Base-by-base conservation (phyloP, 1,284 basidiomycete species). In the Grifola frondosa region DNA sequence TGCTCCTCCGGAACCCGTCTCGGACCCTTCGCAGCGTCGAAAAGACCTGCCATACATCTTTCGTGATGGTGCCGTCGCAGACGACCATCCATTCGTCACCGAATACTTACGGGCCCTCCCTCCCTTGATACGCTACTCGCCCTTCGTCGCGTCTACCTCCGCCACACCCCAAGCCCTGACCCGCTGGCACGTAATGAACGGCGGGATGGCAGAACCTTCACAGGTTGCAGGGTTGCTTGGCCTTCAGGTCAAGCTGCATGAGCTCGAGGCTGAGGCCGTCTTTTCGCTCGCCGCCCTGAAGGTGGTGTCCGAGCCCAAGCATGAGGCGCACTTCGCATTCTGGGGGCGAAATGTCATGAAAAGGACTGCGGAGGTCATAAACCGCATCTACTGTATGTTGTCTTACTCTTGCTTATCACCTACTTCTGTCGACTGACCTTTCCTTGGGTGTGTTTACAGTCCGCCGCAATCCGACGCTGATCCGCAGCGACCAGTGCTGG, bases 231-330 rank as follows among this genome's bases (percentile, higher is more conserved):
- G n/a, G n/a, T n/a, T n/a, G n/a, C n/a, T n/a, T n/a, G n/a, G n/a
- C n/a, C n/a, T 26, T 17, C 38, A 53, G 48, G 41, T 52, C 34
- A 38, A 42, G 44, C 50, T 59, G 22, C 40, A 31, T 37, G 39
- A 49, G 31, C 37, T 34, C 13, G 39, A 54, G 46, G 45, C 44
- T 44, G 49, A 53, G 21, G 48, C 44, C 33, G 37, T 61, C 44
- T 58, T 58, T 36, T 48, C 45, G 1, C 58, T 61, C 30, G 58
- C 58, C 5, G 59, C 59, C 3, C 49, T 59, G 44, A 50, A 51
- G 40, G 51, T 59, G 16, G 46, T 53, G 37, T 44, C 51, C 44
- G 48, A 52, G 22, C 48, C 50, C 24, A 50, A 37, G 5, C 54
- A 59, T 32, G 49, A 48, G 13, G 54, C 53, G 16, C 59, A 61